Percentiles rank a stretch among this genome's conserved stretches.
phyloP scores from a whole-genome alignment of 2,329 filamentous ascomycete genomes.

The Exophiala xenobiotica region DNA sequence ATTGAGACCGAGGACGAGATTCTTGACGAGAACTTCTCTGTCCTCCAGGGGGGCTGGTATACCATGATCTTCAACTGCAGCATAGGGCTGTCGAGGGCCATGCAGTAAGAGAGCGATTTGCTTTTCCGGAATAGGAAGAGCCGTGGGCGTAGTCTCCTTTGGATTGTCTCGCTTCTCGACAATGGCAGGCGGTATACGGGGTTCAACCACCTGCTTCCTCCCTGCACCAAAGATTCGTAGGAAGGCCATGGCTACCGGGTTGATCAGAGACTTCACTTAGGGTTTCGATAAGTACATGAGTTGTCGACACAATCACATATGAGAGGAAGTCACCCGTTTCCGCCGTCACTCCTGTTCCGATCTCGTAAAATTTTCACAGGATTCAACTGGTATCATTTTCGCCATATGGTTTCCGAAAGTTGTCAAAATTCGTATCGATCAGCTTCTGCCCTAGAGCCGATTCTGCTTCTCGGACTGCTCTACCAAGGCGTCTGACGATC shows the following conservation, averaged over 20 bases:
- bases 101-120: slow-evolving; percentile 17
- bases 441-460: too few relatives aligned
- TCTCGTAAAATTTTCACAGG: background rate
- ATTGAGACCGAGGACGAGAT: slow-evolving; percentile 62
- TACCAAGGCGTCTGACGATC: background rate
- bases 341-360: background rate
- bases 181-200: background rate
- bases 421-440: too few relatives aligned
- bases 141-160: slow-evolving; percentile 10
- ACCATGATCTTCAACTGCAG: slow-evolving; percentile 12
- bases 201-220: background rate
- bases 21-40: slow-evolving; percentile 25
- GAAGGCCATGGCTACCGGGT: background rate
- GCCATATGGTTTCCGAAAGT: background rate
- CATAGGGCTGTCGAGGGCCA: slow-evolving; percentile 17
- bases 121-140: slow-evolving; percentile 7
- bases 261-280: background rate
- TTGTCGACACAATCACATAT: too few relatives aligned
- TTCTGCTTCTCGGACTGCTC: background rate
- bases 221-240: background rate
- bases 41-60: slow-evolving; percentile 10
- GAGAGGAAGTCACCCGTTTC: background rate
- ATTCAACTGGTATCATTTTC: background rate
- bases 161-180: background rate
- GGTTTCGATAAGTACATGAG: background rate